Conservation (phyloP, 2,329 filamentous ascomycete genomes). For the Xylariaceae sp. region DNA sequence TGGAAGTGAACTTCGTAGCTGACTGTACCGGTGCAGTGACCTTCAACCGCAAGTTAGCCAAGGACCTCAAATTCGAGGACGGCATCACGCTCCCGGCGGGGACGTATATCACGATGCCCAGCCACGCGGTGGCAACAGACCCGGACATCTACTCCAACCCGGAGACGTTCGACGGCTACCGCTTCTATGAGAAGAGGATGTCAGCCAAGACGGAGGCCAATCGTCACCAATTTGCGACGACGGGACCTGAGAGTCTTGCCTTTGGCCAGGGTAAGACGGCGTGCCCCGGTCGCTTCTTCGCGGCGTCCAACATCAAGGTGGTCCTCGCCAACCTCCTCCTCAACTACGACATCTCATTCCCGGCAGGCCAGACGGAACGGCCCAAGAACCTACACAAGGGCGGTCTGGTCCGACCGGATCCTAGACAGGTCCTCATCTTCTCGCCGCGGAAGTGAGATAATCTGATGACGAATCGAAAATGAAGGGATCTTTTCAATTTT, state of each 20-base stretch:
- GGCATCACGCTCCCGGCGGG: slow-evolving; percentile 17
- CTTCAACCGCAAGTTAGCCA: slow-evolving; percentile 19
- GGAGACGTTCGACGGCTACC: slow-evolving; percentile 17
- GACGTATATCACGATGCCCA: slow-evolving; percentile 21
- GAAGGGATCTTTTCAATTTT: neutral
- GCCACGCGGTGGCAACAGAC: slow-evolving; percentile 16
- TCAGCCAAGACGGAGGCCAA: slow-evolving; percentile 20
- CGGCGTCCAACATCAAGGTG: slow-evolving; percentile 21
- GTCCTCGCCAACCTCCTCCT: slow-evolving; percentile 18
- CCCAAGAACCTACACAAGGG: slow-evolving; percentile 21
- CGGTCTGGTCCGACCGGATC: slow-evolving; percentile 19
- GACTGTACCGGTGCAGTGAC: slow-evolving; percentile 19
- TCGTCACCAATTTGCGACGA: slow-evolving; percentile 20
- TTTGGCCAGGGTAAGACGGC: slow-evolving; percentile 22
- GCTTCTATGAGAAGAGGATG: slow-evolving; percentile 21
- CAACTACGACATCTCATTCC: slow-evolving; percentile 19
- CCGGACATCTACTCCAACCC: slow-evolving; percentile 21
- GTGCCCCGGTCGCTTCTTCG: slow-evolving; percentile 21
- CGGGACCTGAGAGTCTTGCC: slow-evolving; percentile 17
- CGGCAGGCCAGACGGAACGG: slow-evolving; percentile 18
- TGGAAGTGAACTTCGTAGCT: neutral
- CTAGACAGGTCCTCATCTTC: slow-evolving; percentile 18
- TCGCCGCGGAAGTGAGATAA: slow-evolving; percentile 15
- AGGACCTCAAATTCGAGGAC: slow-evolving; percentile 16
- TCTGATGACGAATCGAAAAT: neutral